Conservation (phyloP, 2,329 filamentous ascomycete genomes). For the Septoria linicola region DNA sequence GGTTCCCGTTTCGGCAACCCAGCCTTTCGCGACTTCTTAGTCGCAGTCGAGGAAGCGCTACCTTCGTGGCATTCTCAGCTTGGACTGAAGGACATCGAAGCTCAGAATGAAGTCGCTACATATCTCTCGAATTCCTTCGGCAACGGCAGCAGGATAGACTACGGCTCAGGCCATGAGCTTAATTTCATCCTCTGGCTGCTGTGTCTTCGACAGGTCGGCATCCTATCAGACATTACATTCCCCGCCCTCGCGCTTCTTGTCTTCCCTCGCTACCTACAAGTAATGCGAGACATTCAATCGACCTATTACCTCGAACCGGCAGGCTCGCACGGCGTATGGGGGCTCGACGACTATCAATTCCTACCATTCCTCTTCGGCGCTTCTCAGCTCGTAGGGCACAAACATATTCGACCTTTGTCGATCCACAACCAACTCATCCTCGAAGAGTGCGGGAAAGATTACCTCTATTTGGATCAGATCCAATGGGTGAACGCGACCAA, state of each 20-base stretch:
- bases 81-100: conserved; percentile 51
- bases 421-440: conserved; percentile 88
- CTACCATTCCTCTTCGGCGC: conserved; percentile 54
- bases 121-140: conserved; percentile 86
- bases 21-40: conserved; percentile 79
- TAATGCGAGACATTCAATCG: conserved; percentile 86
- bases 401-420: conserved; percentile 49
- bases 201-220: conserved; percentile 78
- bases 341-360: conserved; percentile 55
- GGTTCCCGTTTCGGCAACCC: conserved; percentile 95
- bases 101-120: conserved; percentile 68
- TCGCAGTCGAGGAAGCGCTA: conserved; percentile 54
- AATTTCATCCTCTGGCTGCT: conserved; percentile 97
- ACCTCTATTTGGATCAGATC: conserved; percentile 88
- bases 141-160: conserved; percentile 84
- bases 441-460: conserved; percentile 81
- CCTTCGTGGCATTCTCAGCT: conserved; percentile 65
- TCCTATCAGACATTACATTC: conserved; percentile 67
- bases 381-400: conserved; percentile 64
- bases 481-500: conserved; percentile 94
- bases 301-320: conserved; percentile 93
- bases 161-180: conserved; percentile 94
- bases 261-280: conserved; percentile 75
- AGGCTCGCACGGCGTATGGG: conserved; percentile 54
- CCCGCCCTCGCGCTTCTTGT: conserved; percentile 71